Base-by-base conservation (phyloP, 441 rosid genomes). In the Melastoma candidum region DNA sequence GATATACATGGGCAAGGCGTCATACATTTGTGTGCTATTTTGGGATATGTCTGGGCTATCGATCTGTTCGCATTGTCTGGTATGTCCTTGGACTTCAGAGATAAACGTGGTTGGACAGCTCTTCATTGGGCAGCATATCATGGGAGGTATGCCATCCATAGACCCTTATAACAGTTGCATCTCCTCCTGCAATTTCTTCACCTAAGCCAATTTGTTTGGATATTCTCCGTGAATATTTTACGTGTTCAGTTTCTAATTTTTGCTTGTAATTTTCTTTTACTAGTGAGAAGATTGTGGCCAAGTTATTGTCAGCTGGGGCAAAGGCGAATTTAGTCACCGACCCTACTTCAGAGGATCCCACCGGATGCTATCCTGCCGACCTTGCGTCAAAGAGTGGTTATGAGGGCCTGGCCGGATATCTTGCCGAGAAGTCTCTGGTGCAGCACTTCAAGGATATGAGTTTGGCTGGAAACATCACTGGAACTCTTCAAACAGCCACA, bases 201-300 rank as follows among this genome's bases (percentile, higher is more conserved):
- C 2, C 26, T 24, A 2, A 24, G 26, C 26, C 26, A 24, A 24
- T 24, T 24, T 24, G 26, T 24, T 24, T 24, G 26, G 26, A 24
- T 2, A 13, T 36, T 47, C 26, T 51, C 47, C 54, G 5, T 36
- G 22, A 17, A 17, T 41, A 7, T 48, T 7, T 14, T 44, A 41
- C 17, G 12, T 29, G 10, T 17, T 17, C 22, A 17, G 22, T 17
- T 17, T 17, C 7, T 29, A 29, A 3, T 29, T 29, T 29, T 29
- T 29, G 39, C 39, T 32, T 32, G 39, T 32, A 11, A 26, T 53
- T 32, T 59, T 26, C 55, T 51, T 61, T 27, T 71, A 71, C 13
- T 83, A 94, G 99, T 77, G 90, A 94, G 74, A 87, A 83, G 74
- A 90, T 90, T 97, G 96, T 90, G 64, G 97, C 85, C 41, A 78